phyloP scores from a whole-genome alignment of 257 asterid species.

The Verbena officinalis region DNA sequence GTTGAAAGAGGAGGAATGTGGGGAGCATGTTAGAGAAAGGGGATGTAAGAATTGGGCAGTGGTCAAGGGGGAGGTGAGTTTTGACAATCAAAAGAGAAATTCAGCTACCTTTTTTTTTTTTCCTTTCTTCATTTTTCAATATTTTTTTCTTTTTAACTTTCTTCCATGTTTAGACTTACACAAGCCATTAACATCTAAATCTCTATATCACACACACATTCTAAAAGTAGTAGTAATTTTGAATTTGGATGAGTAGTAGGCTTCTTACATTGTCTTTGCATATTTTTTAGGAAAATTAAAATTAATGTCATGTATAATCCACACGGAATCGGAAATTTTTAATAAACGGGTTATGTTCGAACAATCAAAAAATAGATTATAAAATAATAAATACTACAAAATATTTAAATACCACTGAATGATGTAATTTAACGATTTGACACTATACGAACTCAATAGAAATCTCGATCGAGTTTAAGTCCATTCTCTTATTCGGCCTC shows the following conservation, averaged over 20 bases:
- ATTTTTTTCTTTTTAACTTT: not conserved
- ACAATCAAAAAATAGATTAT: too few species aligned
- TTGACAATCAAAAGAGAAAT: constrained; percentile 22
- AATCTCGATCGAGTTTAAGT: too few species aligned
- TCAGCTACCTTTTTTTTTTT: constrained; percentile 24
- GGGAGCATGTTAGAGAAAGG: constrained; percentile 40
- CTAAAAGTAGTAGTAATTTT: not conserved
- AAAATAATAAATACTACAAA: too few species aligned
- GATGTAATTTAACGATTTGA: too few species aligned
- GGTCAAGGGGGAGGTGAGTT: not conserved
- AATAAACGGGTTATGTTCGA: too few species aligned
- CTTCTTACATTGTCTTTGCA: not conserved
- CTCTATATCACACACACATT: not conserved
- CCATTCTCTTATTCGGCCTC: too few species aligned
- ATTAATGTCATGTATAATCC: too few species aligned
- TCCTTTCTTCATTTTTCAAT: not conserved
- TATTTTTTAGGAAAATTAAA: too few species aligned
- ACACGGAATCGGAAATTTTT: too few species aligned
- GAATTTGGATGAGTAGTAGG: constrained; percentile 19
- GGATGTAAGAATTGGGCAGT: constrained; percentile 6
- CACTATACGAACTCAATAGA: too few species aligned
- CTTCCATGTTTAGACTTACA: constrained; percentile 5
- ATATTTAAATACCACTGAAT: too few species aligned
- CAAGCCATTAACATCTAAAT: not conserved
- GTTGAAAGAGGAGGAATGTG: constrained; percentile 39